Evolutionary conservation across 805 yeast genomes (phyloP), one percentile per base, ranked within the genome.

Genomic region (Candida fluviatilis): DNA sequence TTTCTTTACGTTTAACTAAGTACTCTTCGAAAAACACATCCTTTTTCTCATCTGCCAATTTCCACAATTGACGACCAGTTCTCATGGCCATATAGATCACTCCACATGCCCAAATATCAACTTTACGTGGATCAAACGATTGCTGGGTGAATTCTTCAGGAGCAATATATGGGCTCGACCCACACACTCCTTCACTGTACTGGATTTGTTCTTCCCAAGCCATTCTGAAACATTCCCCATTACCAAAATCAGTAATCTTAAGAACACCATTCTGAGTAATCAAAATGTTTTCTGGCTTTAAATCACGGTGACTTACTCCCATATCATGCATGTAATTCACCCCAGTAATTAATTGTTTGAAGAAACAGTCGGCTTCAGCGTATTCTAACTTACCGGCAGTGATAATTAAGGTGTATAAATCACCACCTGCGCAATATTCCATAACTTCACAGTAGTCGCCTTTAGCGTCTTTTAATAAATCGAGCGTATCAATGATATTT

Each of bases 21-120:
- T 91, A 91, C 50, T 76, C 80, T 29, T 71, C 65, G 58, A 79
- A 91, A 54, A 86, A 87, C 50, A 82, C 95, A 55, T 91, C 98
- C 31, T 80, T 86, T 21, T 69, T 73, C 6, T 70, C 60, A 41
- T 78, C 76, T 2, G 98, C 96, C 41, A 80, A 65, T 50, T 84
- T 79, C 98, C 98, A 91, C 37, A 93, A 62, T 53, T 91, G 96
- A 37, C 96, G 71, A 3, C 98, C 99, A 0, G 96, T 86, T 51
- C 97, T 70, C 91, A 88, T 83, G 5, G 95, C 95, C 87, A 88
- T 82, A 55, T 84, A 88, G 25, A 88, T 87, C 8, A 88, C 91
- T 35, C 95, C 96, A 66, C 95, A 86, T 0, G 95, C 80, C 96
- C 96, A 88, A 26, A 87, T 78, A 62, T 88, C 96, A 5, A 84